These are phyloP conservation scores for Rhipidocladum racemiflorum DNA, from an alignment of 176 grass and related monocot species.

Conservation along the genomic window DNA sequence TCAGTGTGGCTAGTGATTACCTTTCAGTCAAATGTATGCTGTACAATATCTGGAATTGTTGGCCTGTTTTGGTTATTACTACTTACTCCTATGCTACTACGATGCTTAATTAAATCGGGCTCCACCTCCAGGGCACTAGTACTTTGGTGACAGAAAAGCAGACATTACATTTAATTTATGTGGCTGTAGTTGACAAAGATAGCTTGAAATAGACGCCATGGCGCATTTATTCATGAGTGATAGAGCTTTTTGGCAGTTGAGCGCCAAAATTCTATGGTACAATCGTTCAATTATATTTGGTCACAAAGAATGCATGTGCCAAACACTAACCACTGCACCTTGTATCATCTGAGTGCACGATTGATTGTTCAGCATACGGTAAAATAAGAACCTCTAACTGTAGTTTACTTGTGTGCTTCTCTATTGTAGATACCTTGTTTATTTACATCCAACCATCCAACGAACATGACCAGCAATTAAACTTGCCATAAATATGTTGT, in stretches of 20 bases:
- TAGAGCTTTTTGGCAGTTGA: background rate
- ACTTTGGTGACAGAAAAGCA: background rate
- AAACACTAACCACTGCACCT: background rate
- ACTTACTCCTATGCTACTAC: background rate
- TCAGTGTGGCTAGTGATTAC: background rate
- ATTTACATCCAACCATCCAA: background rate
- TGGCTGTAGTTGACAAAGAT: background rate
- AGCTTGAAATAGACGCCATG: background rate
- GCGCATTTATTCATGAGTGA: background rate
- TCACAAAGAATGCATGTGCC: background rate
- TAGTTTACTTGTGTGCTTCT: background rate
- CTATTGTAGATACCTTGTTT: background rate
- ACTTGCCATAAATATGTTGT: background rate
- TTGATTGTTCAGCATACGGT: background rate
- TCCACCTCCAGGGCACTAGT: background rate
- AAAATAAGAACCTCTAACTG: background rate
- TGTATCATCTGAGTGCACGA: background rate
- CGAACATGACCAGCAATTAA: background rate
- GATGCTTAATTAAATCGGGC: background rate
- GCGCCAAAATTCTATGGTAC: background rate
- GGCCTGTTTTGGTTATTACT: background rate
- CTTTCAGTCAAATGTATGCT: background rate
- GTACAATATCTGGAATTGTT: constrained; percentile 7
- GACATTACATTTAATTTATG: background rate
- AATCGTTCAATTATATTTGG: background rate